A percentile compares a stretch with the other conserved stretches of the same genome.
Evolutionary conservation across 2,329 filamentous ascomycete species (phyloP).

Genomic region (Phyllosticta paracitricarpa): DNA sequence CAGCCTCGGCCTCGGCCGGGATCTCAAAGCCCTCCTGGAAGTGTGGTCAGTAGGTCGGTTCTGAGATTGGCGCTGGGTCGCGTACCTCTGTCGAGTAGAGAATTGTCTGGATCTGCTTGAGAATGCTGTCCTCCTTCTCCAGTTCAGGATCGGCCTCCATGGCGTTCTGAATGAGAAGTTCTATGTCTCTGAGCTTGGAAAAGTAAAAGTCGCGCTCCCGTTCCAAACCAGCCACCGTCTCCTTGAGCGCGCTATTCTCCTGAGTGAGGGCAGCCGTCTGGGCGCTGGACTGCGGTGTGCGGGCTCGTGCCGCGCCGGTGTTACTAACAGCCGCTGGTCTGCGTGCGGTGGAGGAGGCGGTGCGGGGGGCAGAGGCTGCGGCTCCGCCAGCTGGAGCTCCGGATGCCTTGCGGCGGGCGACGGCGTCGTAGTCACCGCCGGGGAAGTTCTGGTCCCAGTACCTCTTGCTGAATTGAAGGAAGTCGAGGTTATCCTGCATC

Average conservation of each 20-base stretch:
- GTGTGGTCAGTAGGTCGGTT: background rate
- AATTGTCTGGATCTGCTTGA: conserved; percentile 94
- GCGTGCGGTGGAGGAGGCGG: conserved; percentile 32
- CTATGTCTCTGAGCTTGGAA: conserved; percentile 94
- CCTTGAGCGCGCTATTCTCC: conserved; percentile 84
- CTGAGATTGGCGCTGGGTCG: background rate
- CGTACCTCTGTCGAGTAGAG: conserved; percentile 86
- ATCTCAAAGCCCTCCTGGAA: conserved; percentile 61
- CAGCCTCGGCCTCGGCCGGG: conserved; percentile 59
- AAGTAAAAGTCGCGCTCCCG: conserved; percentile 98
- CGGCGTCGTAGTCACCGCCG: conserved; percentile 91
- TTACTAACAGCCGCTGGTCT: conserved; percentile 33
- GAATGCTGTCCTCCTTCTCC: conserved; percentile 84
- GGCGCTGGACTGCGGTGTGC: conserved; percentile 41
- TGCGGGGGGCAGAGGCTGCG: conserved; percentile 33
- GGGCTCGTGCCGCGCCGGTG: conserved; percentile 30
- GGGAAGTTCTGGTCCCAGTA: conserved; percentile 99
- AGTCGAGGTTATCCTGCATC: conserved; percentile 99
- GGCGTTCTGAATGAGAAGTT: conserved; percentile 84
- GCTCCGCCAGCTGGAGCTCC: conserved; percentile 43
- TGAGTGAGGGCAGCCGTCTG: conserved; percentile 64
- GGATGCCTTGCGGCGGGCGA: conserved; percentile 71
- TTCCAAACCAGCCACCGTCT: conserved; percentile 89
- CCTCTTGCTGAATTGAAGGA: conserved; percentile 90
- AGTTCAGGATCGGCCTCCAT: conserved; percentile 87